Conservation (phyloP, 2,329 filamentous ascomycete genomes). For the Alternaria gansuensis region DNA sequence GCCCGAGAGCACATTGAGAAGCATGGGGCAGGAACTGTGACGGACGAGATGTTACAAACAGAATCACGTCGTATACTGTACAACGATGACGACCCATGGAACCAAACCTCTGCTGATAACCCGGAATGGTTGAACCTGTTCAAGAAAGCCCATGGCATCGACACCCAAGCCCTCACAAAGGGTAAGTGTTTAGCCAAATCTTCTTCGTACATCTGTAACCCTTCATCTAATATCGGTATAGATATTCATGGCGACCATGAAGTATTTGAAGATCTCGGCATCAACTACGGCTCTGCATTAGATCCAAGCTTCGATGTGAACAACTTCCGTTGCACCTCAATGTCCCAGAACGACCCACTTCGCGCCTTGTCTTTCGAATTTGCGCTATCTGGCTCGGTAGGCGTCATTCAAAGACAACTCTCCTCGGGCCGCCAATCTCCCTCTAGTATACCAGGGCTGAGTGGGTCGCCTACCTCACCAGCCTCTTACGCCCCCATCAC, state of each 20-base stretch:
- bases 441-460: slow-evolving; percentile 28
- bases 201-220: background rate
- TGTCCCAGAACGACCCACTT: slow-evolving; percentile 23
- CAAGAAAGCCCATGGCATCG: slow-evolving; percentile 59
- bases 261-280: slow-evolving; percentile 48
- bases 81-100: slow-evolving; percentile 60
- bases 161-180: slow-evolving; percentile 17
- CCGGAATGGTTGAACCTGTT: slow-evolving; percentile 60
- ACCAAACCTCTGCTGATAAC: slow-evolving; percentile 54
- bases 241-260: slow-evolving; percentile 35
- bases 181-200: slow-evolving; percentile 8
- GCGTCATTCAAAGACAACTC: slow-evolving; percentile 22
- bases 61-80: slow-evolving; percentile 60
- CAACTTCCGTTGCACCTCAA: slow-evolving; percentile 32
- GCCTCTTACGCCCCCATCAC: slow-evolving; percentile 23
- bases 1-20: slow-evolving; percentile 53
- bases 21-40: slow-evolving; percentile 51
- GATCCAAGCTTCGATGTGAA: slow-evolving; percentile 44
- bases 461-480: slow-evolving; percentile 30
- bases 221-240: slow-evolving; percentile 4
- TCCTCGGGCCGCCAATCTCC: slow-evolving; percentile 29
- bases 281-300: slow-evolving; percentile 32
- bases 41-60: slow-evolving; percentile 61
- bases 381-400: slow-evolving; percentile 36
- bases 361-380: slow-evolving; percentile 38